Conservation (phyloP, 2,329 filamentous ascomycete species). For the Ceratocystis ficicola region DNA sequence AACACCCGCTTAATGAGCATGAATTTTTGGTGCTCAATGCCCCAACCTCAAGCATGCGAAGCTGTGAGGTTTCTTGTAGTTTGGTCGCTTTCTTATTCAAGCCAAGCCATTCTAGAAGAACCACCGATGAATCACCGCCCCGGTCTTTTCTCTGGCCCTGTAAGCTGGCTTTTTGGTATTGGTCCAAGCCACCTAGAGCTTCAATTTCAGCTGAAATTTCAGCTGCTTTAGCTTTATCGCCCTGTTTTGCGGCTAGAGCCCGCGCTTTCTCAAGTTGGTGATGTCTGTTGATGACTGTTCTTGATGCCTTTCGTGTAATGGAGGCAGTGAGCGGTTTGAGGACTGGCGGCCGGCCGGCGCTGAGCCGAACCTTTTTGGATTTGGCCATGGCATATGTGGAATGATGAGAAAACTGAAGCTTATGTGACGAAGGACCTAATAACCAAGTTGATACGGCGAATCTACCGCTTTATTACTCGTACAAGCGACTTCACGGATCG, state of each 20-base stretch:
- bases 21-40: conserved; percentile 74
- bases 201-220: conserved; percentile 42
- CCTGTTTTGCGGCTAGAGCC: conserved; percentile 41
- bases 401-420: not conserved
- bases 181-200: conserved; percentile 47
- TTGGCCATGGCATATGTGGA: conserved; percentile 28
- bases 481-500: no score
- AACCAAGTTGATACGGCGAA: not conserved
- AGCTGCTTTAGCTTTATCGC: conserved; percentile 39
- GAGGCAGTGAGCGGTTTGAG: conserved; percentile 32
- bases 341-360: conserved; percentile 43
- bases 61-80: conserved; percentile 23
- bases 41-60: conserved; percentile 77
- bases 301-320: conserved; percentile 53
- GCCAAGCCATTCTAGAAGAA: conserved; percentile 51
- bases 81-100: conserved; percentile 23
- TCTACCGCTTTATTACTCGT: not conserved
- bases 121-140: conserved; percentile 53
- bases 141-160: conserved; percentile 54
- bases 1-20: conserved; percentile 58
- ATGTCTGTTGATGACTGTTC: conserved; percentile 51
- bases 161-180: conserved; percentile 56
- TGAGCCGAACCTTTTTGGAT: conserved; percentile 24
- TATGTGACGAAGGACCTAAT: not conserved
- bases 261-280: conserved; percentile 53